A percentile compares a stretch with the other conserved stretches of the same genome.
Conservation (phyloP, 768 basidiomycete genomes). For the Obba rivulosa region DNA sequence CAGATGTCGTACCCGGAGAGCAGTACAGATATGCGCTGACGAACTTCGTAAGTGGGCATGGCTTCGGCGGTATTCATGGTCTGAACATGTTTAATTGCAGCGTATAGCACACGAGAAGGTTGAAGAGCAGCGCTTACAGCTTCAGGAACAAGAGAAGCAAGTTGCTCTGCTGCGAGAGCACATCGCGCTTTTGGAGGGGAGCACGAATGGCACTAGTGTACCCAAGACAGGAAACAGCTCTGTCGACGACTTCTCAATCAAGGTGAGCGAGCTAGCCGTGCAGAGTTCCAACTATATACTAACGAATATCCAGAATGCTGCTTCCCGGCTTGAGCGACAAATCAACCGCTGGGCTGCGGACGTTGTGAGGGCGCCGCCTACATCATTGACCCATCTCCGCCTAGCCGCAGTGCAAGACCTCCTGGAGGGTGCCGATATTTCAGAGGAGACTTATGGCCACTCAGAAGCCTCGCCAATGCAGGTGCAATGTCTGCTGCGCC, state of each 20-base stretch:
- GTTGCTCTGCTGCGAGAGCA: slow-evolving; percentile 67
- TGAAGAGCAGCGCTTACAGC: slow-evolving; percentile 71
- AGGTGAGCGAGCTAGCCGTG: slow-evolving; percentile 47
- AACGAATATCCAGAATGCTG: slow-evolving; percentile 52
- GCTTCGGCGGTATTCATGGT: not conserved
- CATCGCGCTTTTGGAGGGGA: slow-evolving; percentile 70
- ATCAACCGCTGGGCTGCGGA: slow-evolving; percentile 90
- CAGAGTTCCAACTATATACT: not conserved
- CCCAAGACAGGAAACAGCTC: slow-evolving; percentile 50
- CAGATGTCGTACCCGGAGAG: slow-evolving; percentile 40
- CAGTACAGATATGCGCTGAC: slow-evolving; percentile 81
- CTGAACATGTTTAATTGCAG: slow-evolving; percentile 29
- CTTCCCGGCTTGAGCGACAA: slow-evolving; percentile 73
- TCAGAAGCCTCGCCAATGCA: slow-evolving; percentile 50
- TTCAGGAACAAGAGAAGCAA: slow-evolving; percentile 81
- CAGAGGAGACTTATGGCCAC: not conserved
- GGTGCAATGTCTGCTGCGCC: slow-evolving; percentile 73
- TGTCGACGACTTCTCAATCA: slow-evolving; percentile 86
- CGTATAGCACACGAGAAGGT: slow-evolving; percentile 87
- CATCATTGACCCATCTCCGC: slow-evolving; percentile 46
- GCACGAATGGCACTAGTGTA: slow-evolving; percentile 30
- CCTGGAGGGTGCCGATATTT: slow-evolving; percentile 23
- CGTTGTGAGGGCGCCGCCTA: slow-evolving; percentile 53
- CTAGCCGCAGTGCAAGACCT: slow-evolving; percentile 58
- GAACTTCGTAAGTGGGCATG: slow-evolving; percentile 48